Percentiles rank a stretch among this genome's conserved stretches.
These are phyloP conservation scores for Salix caprea DNA, from an alignment of 345 rosid species.

Conservation along the genomic window DNA sequence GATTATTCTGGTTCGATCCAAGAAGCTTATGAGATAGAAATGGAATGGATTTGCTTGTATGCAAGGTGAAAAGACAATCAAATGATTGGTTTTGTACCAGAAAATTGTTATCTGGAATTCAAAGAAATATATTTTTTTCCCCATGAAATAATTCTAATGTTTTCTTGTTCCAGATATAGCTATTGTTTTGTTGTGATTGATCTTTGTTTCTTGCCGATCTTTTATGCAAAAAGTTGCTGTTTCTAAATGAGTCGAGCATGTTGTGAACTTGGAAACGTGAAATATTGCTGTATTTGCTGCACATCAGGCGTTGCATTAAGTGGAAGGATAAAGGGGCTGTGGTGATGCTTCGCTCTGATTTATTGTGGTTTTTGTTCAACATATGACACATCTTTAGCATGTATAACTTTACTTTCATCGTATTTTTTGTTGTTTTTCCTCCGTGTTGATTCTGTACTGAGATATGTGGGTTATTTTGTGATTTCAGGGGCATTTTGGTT, in stretches of 20 bases:
- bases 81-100: not conserved
- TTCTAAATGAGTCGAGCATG: not conserved
- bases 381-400: conserved; percentile 11
- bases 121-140: not conserved
- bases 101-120: not conserved
- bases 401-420: conserved; percentile 2
- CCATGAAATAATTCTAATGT: not conserved
- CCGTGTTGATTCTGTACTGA: not conserved
- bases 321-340: conserved; percentile 1
- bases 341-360: conserved; percentile 9
- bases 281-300: not conserved
- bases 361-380: not conserved
- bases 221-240: not conserved
- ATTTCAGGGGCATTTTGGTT: conserved; percentile 75
- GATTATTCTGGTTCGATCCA: not conserved
- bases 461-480: conserved; percentile 2
- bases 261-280: not conserved
- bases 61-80: not conserved
- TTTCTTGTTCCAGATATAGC: not conserved
- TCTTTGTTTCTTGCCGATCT: not conserved
- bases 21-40: not conserved
- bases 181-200: not conserved
- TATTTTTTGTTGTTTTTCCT: not conserved
- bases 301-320: not conserved
- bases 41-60: not conserved